Percentiles rank a stretch among this genome's conserved stretches.
These are phyloP conservation scores for Hirschfeldia incana DNA, from an alignment of 345 rosid genomes.

Conservation along the genomic window DNA sequence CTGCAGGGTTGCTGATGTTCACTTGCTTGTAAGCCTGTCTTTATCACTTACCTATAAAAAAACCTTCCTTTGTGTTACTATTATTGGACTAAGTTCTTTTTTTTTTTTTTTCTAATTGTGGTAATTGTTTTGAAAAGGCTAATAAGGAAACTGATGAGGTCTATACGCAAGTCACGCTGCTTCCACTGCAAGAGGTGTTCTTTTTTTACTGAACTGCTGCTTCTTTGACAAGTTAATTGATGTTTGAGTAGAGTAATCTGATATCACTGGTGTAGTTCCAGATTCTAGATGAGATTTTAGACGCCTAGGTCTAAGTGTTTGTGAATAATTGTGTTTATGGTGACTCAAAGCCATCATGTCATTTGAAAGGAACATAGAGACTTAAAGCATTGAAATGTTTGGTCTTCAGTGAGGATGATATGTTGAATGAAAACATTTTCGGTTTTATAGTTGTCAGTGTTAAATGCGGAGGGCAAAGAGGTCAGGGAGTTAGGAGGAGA, in stretches of 20 bases:
- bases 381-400: not conserved
- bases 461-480: conserved; percentile 54
- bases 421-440: conserved; percentile 16
- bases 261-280: not conserved
- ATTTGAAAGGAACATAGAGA: conserved; percentile 13
- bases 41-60: not conserved
- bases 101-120: conserved; percentile 14
- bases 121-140: conserved; percentile 51
- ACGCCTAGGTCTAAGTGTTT: not conserved
- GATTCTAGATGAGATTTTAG: conserved; percentile 1
- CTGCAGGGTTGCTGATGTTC: conserved; percentile 68
- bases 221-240: not conserved
- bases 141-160: conserved; percentile 90
- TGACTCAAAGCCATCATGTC: not conserved
- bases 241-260: conserved; percentile 10
- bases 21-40: conserved; percentile 63
- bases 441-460: conserved; percentile 49
- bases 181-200: conserved; percentile 75
- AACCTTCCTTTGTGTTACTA: conserved; percentile 19
- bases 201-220: not conserved
- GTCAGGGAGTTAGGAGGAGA: conserved; percentile 49
- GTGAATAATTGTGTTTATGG: not conserved
- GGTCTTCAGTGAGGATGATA: not conserved
- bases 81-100: conserved; percentile 29
- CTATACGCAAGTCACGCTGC: conserved; percentile 71